phyloP scores from a whole-genome alignment of 2,329 filamentous ascomycete species.

The Byssoonygena ceratinophila region DNA sequence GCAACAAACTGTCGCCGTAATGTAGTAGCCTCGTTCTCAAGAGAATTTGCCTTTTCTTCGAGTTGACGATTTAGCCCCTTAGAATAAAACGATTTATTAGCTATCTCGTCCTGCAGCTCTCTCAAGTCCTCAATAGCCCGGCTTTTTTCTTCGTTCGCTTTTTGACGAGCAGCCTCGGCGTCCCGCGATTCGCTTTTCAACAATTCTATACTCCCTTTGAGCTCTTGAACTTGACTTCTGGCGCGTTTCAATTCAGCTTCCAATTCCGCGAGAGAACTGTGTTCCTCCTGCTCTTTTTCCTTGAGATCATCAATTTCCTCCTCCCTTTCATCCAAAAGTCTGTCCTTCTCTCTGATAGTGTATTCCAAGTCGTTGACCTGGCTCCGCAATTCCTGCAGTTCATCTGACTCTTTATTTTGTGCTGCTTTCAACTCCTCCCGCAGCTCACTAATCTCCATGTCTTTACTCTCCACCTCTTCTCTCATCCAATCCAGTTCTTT shows the following conservation, averaged over 20 bases:
- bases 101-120: slow-evolving; percentile 62
- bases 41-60: slow-evolving; percentile 56
- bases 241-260: slow-evolving; percentile 42
- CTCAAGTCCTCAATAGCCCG: slow-evolving; percentile 47
- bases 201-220: slow-evolving; percentile 35
- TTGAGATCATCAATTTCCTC: slow-evolving; percentile 62
- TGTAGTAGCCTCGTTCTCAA: slow-evolving; percentile 56
- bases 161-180: slow-evolving; percentile 37
- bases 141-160: slow-evolving; percentile 44
- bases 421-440: slow-evolving; percentile 48
- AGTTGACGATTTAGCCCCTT: slow-evolving; percentile 65
- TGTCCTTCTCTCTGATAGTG: slow-evolving; percentile 65
- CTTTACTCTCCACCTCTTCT: slow-evolving; percentile 41
- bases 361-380: slow-evolving; percentile 66
- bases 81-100: slow-evolving; percentile 65
- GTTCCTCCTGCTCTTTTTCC: slow-evolving; percentile 36
- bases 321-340: slow-evolving; percentile 60
- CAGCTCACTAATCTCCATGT: slow-evolving; percentile 33
- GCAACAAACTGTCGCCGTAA: slow-evolving; percentile 38
- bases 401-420: slow-evolving; percentile 45
- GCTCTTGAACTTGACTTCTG: slow-evolving; percentile 35
- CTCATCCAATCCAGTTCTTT: slow-evolving; percentile 46
- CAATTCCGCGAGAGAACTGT: slow-evolving; percentile 36
- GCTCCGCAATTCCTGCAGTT: slow-evolving; percentile 58
- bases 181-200: slow-evolving; percentile 30